phyloP scores from a whole-genome alignment of 1,284 basidiomycete genomes.

The Cutaneotrichosporon spelunceum region DNA sequence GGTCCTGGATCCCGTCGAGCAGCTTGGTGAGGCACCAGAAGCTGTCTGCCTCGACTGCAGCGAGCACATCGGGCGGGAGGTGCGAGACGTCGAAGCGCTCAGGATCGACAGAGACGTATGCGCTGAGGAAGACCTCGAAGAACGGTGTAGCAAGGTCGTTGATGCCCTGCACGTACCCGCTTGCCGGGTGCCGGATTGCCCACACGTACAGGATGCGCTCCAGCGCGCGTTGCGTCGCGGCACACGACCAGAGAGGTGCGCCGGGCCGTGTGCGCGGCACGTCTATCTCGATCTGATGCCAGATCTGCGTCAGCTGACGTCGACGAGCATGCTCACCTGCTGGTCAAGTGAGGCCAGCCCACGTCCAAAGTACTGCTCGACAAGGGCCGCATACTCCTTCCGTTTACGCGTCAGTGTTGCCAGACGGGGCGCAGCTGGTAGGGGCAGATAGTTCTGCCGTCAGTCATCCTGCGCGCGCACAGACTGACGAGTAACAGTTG shows the following conservation, averaged over 20 bases:
- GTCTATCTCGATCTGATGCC: constrained; percentile 98
- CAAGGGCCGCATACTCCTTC: constrained; percentile 83
- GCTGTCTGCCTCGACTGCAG: constrained; percentile 87
- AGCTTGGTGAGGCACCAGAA: constrained; percentile 95
- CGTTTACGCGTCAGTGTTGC: constrained; percentile 81
- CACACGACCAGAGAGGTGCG: constrained; percentile 83
- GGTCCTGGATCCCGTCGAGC: constrained; percentile 93
- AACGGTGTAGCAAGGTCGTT: constrained; percentile 95
- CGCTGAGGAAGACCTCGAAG: constrained; percentile 78
- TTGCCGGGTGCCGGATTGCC: constrained; percentile 95
- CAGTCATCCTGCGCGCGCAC: constrained; percentile 5
- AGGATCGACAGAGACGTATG: constrained; percentile 63
- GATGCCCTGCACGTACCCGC: constrained; percentile 95
- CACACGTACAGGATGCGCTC: constrained; percentile 94
- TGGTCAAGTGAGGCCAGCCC: constrained; percentile 80
- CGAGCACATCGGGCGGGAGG: constrained; percentile 67
- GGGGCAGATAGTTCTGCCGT: constrained; percentile 80
- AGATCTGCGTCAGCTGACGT: constrained; percentile 59
- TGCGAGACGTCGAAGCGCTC: constrained; percentile 75
- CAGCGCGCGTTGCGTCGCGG: constrained; percentile 79
- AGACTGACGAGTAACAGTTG: constrained; percentile 78
- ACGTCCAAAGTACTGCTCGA: constrained; percentile 84
- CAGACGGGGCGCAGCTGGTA: constrained; percentile 72
- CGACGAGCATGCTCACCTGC: constrained; percentile 44
- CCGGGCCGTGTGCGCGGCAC: constrained; percentile 90